A percentile compares a stretch with the other conserved stretches of the same genome.
Evolutionary conservation across 176 grass and related monocot genomes (phyloP).

Genomic region (Eremochloa ophiuroides): DNA sequence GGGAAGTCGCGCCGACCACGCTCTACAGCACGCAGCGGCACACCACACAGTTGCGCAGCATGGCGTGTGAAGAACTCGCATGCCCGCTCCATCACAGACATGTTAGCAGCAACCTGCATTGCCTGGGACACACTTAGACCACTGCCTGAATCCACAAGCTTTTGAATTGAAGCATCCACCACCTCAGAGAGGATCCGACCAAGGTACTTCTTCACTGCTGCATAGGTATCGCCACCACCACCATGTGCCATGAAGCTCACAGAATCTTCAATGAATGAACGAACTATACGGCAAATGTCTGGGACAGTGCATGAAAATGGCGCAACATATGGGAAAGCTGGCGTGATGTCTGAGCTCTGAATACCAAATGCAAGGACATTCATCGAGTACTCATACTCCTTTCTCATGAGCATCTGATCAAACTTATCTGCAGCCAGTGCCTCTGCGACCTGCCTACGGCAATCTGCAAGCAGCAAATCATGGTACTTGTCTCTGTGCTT

Average conservation of each 20-base stretch:
- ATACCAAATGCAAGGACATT: conserved; percentile 96
- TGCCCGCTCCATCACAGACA: conserved; percentile 94
- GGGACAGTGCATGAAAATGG: conserved; percentile 86
- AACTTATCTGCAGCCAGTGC: conserved; percentile 83
- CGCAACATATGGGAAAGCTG: conserved; percentile 92
- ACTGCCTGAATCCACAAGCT: conserved; percentile 58
- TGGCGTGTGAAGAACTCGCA: conserved; percentile 90
- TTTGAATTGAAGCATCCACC: conserved; percentile 61
- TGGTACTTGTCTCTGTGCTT: conserved; percentile 98
- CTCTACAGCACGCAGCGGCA: conserved; percentile 67
- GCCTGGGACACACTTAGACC: conserved; percentile 85
- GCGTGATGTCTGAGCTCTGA: conserved; percentile 89
- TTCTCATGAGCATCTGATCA: conserved; percentile 99
- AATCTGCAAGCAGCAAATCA: conserved; percentile 87
- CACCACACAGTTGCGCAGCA: conserved; percentile 82
- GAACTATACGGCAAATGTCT: conserved; percentile 85
- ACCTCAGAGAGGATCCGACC: conserved; percentile 78
- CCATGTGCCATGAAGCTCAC: conserved; percentile 98
- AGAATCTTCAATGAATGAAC: conserved; percentile 97
- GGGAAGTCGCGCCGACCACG: conserved; percentile 73
- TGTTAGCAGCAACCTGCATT: conserved; percentile 94
- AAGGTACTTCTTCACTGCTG: conserved; percentile 91
- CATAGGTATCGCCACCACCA: conserved; percentile 72
- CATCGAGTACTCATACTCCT: conserved; percentile 99
- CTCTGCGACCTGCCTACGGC: conserved; percentile 87